phyloP scores from a whole-genome alignment of 106 monocot genomes.

The Xerophyta viscosa region DNA sequence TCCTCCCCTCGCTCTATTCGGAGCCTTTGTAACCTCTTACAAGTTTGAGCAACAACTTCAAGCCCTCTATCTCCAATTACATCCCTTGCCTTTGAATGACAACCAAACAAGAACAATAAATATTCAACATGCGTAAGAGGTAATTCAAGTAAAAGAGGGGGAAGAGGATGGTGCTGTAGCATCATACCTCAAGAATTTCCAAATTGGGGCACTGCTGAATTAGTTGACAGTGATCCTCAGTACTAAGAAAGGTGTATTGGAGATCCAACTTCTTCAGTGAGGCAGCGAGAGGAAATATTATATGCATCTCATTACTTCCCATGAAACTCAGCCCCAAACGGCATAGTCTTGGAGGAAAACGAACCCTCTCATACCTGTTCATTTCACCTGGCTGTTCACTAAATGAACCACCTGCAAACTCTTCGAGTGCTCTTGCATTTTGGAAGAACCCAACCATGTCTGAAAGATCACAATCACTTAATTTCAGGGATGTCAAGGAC shows the following conservation, averaged over 20 bases:
- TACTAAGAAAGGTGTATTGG: conserved; percentile 75
- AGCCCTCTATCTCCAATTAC: conserved; percentile 85
- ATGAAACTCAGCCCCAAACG: conserved; percentile 60
- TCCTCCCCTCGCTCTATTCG: conserved; percentile 87
- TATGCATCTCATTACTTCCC: conserved; percentile 70
- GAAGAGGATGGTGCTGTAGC: background rate
- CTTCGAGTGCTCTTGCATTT: conserved; percentile 49
- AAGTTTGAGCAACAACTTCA: conserved; percentile 61
- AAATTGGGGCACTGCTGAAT: conserved; percentile 82
- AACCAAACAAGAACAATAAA: background rate
- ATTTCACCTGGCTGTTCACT: conserved; percentile 37
- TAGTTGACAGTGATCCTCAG: conserved; percentile 90
- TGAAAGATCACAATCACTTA: conserved; percentile 67
- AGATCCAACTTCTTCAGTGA: conserved; percentile 82
- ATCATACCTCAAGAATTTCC: conserved; percentile 79
- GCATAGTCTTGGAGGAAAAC: conserved; percentile 57
- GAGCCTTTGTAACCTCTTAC: conserved; percentile 62
- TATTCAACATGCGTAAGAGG: background rate
- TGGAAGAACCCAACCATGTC: conserved; percentile 56
- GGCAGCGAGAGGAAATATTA: conserved; percentile 65
- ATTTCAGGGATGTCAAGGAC: conserved; percentile 60
- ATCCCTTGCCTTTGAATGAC: conserved; percentile 52
- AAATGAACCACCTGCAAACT: conserved; percentile 87
- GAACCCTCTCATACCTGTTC: conserved; percentile 32
- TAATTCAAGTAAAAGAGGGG: background rate